Base-by-base conservation (phyloP, 306 rosid species). In the Alnus glutinosa region DNA sequence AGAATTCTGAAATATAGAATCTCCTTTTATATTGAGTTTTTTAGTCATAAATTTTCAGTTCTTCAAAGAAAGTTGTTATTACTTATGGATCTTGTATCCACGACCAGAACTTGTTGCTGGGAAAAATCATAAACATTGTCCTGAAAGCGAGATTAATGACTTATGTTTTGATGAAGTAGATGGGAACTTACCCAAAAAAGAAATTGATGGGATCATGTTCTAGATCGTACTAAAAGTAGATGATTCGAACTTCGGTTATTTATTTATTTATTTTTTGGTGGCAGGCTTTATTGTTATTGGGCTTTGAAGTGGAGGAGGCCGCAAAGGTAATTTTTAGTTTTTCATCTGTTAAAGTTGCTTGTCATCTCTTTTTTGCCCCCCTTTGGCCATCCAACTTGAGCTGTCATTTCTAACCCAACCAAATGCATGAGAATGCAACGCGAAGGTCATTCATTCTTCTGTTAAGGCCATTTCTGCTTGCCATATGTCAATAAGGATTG, bases 251-350 rank as follows among this genome's bases (percentile, higher is more conserved):
- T 16, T 66, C 3, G 7, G 3, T 28, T 23, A 9, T 19, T 23
- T 51, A 66, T 11, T 70, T 73, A 50, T 83, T 73, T 64, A 9
- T 15, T 57, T 63, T 9, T 16, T 9, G 75, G 76, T 59, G 66
- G 71, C 88, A 95, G 98, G 98, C 96, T 69, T 77, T 95, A 52
- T 83, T 95, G 51, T 83, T 92, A 76, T 61, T 95, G 87, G 98
- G 98, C 64, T 92, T 95, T 79, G 90, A 88, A 81, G 81, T 77
- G 86, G 87, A 89, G 68, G 98, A 95, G 78, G 83, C 83, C 71
- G 78, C 10, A 44, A 91, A 91, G 98, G 98, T 95, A 85, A 79
- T 37, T 14, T 63, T 55, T 67, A 2, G 32, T 39, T 4, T 63
- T 18, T 42, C 9, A 42, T 42, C 14, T 68, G 23, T 37, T 66